Evolutionary conservation across 208 protist species (phyloP).

Genomic region (Wallacemonas sp.): DNA sequence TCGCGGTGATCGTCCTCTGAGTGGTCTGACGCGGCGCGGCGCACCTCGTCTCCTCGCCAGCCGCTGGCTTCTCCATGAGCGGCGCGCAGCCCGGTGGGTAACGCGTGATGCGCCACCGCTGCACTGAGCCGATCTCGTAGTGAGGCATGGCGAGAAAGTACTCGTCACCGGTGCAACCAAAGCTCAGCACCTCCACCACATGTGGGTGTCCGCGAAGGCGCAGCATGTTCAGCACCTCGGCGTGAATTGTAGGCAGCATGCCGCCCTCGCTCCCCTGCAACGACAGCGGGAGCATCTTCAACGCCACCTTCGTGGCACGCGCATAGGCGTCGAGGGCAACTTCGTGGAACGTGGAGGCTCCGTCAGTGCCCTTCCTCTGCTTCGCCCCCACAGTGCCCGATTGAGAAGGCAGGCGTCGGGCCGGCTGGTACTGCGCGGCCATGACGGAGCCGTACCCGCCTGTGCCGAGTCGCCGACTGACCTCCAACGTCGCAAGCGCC

Average conservation of each 20-base stretch:
- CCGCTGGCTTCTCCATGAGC: conserved; percentile 22
- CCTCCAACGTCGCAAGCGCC: conserved; percentile 17
- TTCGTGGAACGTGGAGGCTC: conserved; percentile 16
- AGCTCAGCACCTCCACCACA: conserved; percentile 59
- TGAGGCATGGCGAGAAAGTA: conserved; percentile 71
- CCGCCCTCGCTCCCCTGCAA: conserved; percentile 45
- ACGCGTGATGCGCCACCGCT: conserved; percentile 54
- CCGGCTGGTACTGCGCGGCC: conserved; percentile 13
- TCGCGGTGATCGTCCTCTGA: background rate
- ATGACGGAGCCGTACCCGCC: conserved; percentile 74
- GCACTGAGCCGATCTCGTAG: conserved; percentile 65
- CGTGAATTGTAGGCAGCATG: conserved; percentile 62
- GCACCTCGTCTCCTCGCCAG: conserved; percentile 2
- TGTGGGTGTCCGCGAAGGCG: conserved; percentile 55
- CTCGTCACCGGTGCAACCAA: conserved; percentile 59
- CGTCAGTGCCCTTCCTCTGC: background rate
- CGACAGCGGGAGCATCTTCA: conserved; percentile 66
- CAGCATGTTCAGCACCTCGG: conserved; percentile 67
- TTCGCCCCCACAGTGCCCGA: conserved; percentile 7
- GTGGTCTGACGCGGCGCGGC: background rate
- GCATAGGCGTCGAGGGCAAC: conserved; percentile 13
- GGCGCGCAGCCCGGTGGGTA: conserved; percentile 50
- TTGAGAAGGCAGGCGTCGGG: background rate
- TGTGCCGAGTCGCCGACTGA: conserved; percentile 51
- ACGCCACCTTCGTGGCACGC: conserved; percentile 26